A percentile compares a stretch with the other conserved stretches of the same genome.
Conservation (phyloP, 345 rosid genomes). For the Aquilaria yunnanensis region DNA sequence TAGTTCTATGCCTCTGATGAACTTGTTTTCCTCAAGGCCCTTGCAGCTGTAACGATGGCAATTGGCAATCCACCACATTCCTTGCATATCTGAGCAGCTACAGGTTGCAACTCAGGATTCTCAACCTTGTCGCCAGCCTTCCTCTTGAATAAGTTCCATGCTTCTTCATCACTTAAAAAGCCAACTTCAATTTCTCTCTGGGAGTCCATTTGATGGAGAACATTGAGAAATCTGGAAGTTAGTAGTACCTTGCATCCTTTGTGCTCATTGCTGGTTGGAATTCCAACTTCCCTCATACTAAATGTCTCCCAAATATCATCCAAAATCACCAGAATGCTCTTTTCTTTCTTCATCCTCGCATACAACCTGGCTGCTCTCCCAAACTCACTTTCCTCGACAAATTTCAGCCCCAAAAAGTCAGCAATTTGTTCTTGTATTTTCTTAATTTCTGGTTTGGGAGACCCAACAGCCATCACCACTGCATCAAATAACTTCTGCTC, state of each 20-base stretch:
- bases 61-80: conserved; percentile 22
- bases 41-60: conserved; percentile 8
- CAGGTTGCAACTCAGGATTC: not conserved
- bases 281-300: too few species aligned
- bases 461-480: too few species aligned
- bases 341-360: too few species aligned
- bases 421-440: too few species aligned
- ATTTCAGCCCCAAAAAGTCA: too few species aligned
- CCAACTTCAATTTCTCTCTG: not conserved
- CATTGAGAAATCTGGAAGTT: conserved; percentile 11
- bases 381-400: too few species aligned
- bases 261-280: conserved; percentile 1
- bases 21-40: conserved; percentile 2
- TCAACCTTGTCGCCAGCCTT: conserved; percentile 1
- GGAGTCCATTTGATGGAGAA: conserved; percentile 14
- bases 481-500: too few species aligned
- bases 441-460: too few species aligned
- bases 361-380: too few species aligned
- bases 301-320: too few species aligned
- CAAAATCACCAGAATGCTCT: too few species aligned
- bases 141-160: conserved; percentile 19
- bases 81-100: conserved; percentile 12
- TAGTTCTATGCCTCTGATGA: not conserved
- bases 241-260: conserved; percentile 22
- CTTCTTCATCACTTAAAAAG: conserved; percentile 12